Base-by-base conservation (phyloP, 192 early-diverging fungal genomes). In the Entomortierella chlamydospora region DNA sequence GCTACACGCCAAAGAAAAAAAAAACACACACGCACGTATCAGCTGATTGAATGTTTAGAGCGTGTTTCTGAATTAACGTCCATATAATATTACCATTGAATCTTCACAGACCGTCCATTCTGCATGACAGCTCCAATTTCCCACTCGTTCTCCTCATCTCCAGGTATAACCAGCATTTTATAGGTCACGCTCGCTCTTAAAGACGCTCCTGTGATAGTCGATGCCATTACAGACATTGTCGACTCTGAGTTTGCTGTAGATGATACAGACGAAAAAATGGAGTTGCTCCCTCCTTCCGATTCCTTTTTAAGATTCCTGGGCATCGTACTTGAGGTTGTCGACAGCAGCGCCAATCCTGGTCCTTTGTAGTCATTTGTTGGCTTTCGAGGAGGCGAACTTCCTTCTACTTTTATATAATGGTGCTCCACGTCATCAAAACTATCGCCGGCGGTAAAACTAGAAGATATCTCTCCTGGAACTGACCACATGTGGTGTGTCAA, bases 91-190 rank as follows among this genome's bases (percentile, higher is more conserved):
- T 64, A 64, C 61, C 30, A 50, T 11, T 41, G 61, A 8, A 73
- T 57, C 30, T 26, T 60, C 15, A 73, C 26, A 30, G 50, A 28
- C 7, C 57, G 71, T 8, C 71, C 71, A 54, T 60, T 53, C 17
- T 62, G 23, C 49, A 60, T 63, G 2, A 59, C 50, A n/a, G 57
- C 61, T 17, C 71, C 71, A 0, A 73, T 42, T 33, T 73, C 71
- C 71, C 61, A 65, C 10, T 56, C 71, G n/a, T 37, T 39, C 10
- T 47, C 52, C 7, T 47, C 61, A 17, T 53, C 71, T 15, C 49
- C 22, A 5, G 71, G 39, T 3, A 13, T 23, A 8, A 50, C 31
- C 47, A 73, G 37, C 63, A 73, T 59, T 28, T 26, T 31, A 28
- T 65, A 73, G 1, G 43, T 31, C 2, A 73, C 71, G 26, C 56